Evolutionary conservation across 495 filamentous ascomycete species (phyloP).

Genomic region (Sordaria brevicollis): DNA sequence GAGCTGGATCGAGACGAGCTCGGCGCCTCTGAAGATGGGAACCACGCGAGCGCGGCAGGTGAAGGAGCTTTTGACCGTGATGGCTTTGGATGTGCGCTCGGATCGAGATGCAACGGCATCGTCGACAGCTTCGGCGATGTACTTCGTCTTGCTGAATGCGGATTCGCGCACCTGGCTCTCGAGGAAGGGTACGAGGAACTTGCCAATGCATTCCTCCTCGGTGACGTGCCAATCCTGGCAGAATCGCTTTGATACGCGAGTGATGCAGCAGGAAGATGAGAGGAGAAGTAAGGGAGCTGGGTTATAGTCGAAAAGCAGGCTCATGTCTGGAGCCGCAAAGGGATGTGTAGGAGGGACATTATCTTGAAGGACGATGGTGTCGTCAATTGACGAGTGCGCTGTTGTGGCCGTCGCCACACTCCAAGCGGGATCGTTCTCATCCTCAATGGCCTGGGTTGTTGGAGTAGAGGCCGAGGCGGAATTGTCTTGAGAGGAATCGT

Average conservation of each 20-base stretch:
- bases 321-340: slow-evolving; percentile 3
- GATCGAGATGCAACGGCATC: slow-evolving; percentile 32
- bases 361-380: background rate
- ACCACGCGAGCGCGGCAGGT: slow-evolving; percentile 37
- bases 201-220: slow-evolving; percentile 30
- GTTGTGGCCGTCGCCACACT: background rate
- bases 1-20: slow-evolving; percentile 38
- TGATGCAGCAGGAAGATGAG: slow-evolving; percentile 33
- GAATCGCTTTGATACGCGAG: slow-evolving; percentile 42
- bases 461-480: background rate
- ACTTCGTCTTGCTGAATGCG: slow-evolving; percentile 26
- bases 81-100: slow-evolving; percentile 17
- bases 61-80: slow-evolving; percentile 7
- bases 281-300: slow-evolving; percentile 43
- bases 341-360: background rate
- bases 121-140: slow-evolving; percentile 32
- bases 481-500: background rate
- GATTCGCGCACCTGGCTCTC: slow-evolving; percentile 19
- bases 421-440: background rate
- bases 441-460: background rate
- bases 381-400: background rate
- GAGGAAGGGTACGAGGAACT: slow-evolving; percentile 33
- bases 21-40: slow-evolving; percentile 38
- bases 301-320: slow-evolving; percentile 33
- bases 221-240: slow-evolving; percentile 24